Evolutionary conservation across 306 rosid species (phyloP), one percentile per base, ranked within the genome.

Genomic region (Sesbania bispinosa): DNA sequence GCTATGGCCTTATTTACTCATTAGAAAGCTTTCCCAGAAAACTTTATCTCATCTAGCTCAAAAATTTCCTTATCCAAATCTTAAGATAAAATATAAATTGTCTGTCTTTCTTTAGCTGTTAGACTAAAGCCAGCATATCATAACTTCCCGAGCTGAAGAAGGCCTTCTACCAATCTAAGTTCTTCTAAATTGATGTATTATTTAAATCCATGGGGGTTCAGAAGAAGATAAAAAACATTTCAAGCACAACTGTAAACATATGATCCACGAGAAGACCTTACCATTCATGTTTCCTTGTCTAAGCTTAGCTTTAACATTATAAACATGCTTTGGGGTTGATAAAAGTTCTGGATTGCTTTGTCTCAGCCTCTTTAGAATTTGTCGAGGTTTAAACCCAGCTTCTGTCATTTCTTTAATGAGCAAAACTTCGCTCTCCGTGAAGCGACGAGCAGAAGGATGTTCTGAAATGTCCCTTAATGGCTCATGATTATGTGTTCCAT

Each of bases 381-480:
- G 83, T 32, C 78, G 81, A 57, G 86, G 83, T 78, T 76, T 78
- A 29, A 82, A 57, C 20, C 86, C 86, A 54, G 86, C 80, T 39
- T 82, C 86, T 78, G 86, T 82, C 86, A 82, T 74, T 70, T 82
- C 86, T 69, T 74, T 82, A 29, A 82, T 69, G 27, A 74, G 71
- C 21, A 74, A 39, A 69, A 82, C 80, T 64, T 82, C 86, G 47
- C 62, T 69, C 62, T 82, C 86, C 0, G 80, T 45, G 67, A 82
- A 82, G 60, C 83, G 83, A 69, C 81, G 83, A 45, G 86, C 83
- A 70, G 86, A 79, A 74, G 86, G 86, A 52, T 83, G 86, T 32
- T 83, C 86, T 1, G 81, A 70, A 54, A 79, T 64, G 66, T 83
- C 81, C 65, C 75, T 79, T 16, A 79, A 43, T 24, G 86, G 86